Conservation (phyloP, 2,329 filamentous ascomycete genomes). For the Aspergillus unguis region DNA sequence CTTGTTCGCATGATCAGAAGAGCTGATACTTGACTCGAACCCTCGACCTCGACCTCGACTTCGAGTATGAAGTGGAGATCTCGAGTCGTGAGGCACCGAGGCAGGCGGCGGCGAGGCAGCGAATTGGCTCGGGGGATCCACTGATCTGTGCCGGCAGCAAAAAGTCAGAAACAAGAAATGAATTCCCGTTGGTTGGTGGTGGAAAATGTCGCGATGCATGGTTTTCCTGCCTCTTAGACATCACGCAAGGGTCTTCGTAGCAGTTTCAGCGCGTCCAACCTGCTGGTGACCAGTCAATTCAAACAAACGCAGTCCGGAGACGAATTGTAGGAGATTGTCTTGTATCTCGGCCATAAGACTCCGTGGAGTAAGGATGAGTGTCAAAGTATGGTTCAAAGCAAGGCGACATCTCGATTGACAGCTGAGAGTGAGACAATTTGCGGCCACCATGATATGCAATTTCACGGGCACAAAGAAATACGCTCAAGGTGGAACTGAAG, state of each 20-base stretch:
- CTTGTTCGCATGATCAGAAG: no score
- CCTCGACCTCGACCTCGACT: not conserved
- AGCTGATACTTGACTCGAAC: no score
- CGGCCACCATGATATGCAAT: not conserved
- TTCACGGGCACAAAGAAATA: slow-evolving; percentile 2
- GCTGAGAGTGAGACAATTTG: slow-evolving; percentile 9
- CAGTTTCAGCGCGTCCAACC: not conserved
- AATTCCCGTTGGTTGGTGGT: not conserved
- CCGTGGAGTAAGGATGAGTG: no score
- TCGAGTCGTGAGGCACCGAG: not conserved
- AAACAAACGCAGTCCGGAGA: not conserved
- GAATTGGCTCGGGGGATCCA: not conserved
- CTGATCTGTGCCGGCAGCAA: not conserved
- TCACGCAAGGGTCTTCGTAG: not conserved
- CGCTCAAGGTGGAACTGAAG: not conserved
- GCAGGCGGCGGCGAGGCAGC: no score
- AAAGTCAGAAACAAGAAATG: not conserved
- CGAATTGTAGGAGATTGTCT: not conserved
- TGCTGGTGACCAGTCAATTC: slow-evolving; percentile 4
- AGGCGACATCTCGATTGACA: not conserved
- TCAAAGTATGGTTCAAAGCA: not conserved
- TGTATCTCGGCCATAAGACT: not conserved
- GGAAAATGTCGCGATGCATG: not conserved
- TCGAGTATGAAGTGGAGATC: not conserved
- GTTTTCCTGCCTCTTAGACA: not conserved